Evolutionary conservation across 768 basidiomycete species (phyloP).

Genomic region (Trametes cingulata): DNA sequence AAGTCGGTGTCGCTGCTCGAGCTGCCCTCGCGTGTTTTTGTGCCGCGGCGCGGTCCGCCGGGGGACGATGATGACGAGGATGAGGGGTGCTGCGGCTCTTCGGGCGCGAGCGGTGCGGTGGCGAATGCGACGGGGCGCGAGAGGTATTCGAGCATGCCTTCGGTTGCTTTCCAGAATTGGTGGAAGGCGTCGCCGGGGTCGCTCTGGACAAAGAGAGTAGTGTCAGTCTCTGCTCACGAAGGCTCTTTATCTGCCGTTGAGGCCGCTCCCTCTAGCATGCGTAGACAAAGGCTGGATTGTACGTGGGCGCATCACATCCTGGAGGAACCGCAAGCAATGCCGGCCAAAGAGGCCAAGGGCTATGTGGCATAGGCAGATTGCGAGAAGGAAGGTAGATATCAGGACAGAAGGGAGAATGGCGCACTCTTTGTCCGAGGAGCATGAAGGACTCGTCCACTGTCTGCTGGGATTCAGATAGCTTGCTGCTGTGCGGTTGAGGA

Average conservation of each 20-base stretch:
- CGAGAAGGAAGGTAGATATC: slow-evolving; percentile 2
- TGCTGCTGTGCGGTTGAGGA: slow-evolving; percentile 50
- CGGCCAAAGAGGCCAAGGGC: too few species aligned
- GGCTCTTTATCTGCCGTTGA: too few species aligned
- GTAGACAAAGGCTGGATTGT: too few species aligned
- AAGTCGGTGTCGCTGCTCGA: slow-evolving; percentile 67
- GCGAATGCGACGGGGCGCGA: slow-evolving; percentile 83
- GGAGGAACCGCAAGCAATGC: too few species aligned
- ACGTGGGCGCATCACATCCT: too few species aligned
- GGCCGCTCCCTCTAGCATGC: too few species aligned
- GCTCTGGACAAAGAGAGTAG: slow-evolving; percentile 16
- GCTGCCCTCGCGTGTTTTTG: slow-evolving; percentile 48
- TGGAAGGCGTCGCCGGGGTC: slow-evolving; percentile 88
- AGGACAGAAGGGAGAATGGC: not conserved
- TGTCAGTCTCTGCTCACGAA: not conserved
- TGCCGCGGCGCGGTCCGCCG: not conserved
- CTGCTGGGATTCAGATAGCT: slow-evolving; percentile 45
- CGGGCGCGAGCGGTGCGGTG: slow-evolving; percentile 67
- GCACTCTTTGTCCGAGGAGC: slow-evolving; percentile 73
- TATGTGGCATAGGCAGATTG: not conserved
- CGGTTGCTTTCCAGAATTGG: slow-evolving; percentile 86
- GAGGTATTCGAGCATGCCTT: slow-evolving; percentile 84
- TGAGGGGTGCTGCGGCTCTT: slow-evolving; percentile 27
- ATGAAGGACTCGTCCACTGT: slow-evolving; percentile 88
- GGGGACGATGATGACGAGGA: not conserved